phyloP scores from a whole-genome alignment of 495 filamentous ascomycete genomes.

The Penicillium goetzii region DNA sequence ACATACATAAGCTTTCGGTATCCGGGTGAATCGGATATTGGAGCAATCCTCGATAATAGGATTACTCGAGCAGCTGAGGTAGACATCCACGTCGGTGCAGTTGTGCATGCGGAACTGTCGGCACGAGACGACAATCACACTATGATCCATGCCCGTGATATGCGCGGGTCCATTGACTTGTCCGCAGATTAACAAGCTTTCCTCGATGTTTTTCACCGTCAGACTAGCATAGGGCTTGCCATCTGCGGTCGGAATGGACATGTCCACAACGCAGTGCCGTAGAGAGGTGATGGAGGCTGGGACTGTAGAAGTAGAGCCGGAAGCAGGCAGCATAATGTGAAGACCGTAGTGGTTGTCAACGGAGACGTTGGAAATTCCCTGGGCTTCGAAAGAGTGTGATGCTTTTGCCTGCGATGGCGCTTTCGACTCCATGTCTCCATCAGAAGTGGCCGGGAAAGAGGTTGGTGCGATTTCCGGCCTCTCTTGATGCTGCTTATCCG shows the following conservation, averaged over 20 bases:
- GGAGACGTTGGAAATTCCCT: constrained; percentile 56
- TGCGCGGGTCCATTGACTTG: constrained; percentile 79
- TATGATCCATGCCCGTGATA: constrained; percentile 73
- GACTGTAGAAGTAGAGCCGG: constrained; percentile 65
- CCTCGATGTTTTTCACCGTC: constrained; percentile 67
- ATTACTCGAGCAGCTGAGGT: constrained; percentile 76
- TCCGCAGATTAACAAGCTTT: constrained; percentile 75
- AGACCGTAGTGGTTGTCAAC: constrained; percentile 63
- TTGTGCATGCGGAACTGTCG: constrained; percentile 92
- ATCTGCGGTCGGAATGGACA: constrained; percentile 66
- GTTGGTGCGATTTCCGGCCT: constrained; percentile 45
- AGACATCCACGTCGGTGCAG: constrained; percentile 76
- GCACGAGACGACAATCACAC: constrained; percentile 73
- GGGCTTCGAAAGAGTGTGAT: constrained; percentile 31
- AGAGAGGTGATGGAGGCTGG: constrained; percentile 76
- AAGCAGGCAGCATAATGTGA: constrained; percentile 72
- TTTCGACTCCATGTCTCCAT: constrained; percentile 24
- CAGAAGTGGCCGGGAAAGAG: constrained; percentile 34
- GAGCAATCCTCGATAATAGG: constrained; percentile 93
- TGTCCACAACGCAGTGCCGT: constrained; percentile 73
- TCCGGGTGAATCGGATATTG: constrained; percentile 74
- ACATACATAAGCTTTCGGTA: constrained; percentile 71
- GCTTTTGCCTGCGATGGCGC: constrained; percentile 24
- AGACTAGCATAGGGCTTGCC: constrained; percentile 74
- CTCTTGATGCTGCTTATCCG: constrained; percentile 41